A percentile compares a stretch with the other conserved stretches of the same genome.
Evolutionary conservation across 2,329 filamentous ascomycete species (phyloP).

Genomic region (Fusarium newnesense): DNA sequence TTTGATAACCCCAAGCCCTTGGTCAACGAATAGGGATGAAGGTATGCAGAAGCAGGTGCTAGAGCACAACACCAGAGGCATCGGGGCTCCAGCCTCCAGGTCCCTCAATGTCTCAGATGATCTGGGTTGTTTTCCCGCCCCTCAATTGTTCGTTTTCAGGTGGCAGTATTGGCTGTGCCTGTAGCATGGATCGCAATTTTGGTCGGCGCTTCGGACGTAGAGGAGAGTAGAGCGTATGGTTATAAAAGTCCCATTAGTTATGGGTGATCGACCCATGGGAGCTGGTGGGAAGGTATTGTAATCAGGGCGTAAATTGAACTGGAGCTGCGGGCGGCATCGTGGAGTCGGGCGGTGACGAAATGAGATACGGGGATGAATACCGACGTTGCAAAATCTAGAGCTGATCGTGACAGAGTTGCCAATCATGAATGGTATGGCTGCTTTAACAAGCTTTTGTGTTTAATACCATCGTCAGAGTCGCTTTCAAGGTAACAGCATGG

Average conservation of each 20-base stretch:
- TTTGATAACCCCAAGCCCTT: slow-evolving; percentile 14
- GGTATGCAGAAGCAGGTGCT: slow-evolving; percentile 30
- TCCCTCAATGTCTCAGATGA: slow-evolving; percentile 23
- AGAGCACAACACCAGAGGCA: slow-evolving; percentile 15
- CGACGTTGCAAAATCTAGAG: slow-evolving; percentile 2
- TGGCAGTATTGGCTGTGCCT: not conserved
- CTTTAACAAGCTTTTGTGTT: not conserved
- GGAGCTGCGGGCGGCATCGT: slow-evolving; percentile 25
- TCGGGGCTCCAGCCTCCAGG: not conserved
- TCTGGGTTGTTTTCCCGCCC: slow-evolving; percentile 1
- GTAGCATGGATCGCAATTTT: not conserved
- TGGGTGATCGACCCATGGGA: not conserved
- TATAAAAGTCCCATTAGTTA: not conserved
- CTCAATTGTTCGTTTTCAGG: not conserved
- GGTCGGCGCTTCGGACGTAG: not conserved
- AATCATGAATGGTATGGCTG: not conserved
- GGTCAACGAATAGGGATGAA: slow-evolving; percentile 26
- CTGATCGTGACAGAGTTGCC: not conserved
- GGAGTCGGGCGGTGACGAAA: slow-evolving; percentile 21
- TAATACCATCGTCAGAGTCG: not conserved
- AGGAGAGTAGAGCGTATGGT: not conserved
- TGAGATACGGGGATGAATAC: not conserved
- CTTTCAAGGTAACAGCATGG: not conserved
- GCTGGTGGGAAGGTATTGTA: not conserved
- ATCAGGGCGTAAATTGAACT: slow-evolving; percentile 20